These are phyloP conservation scores for Penicillium samsonianum DNA, from an alignment of 495 filamentous ascomycete genomes.

Conservation along the genomic window DNA sequence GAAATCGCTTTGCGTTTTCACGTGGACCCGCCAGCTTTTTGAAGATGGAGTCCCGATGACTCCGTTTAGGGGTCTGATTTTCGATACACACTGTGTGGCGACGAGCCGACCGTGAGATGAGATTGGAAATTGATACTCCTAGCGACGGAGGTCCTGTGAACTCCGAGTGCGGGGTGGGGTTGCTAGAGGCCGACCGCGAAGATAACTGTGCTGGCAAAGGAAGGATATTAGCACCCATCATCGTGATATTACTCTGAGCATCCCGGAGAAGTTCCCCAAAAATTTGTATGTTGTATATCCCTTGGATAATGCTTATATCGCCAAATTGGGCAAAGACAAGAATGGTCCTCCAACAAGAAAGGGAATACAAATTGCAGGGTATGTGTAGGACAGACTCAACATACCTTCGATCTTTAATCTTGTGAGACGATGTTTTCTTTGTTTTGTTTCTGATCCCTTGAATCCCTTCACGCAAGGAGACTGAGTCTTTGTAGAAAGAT, in stretches of 20 bases:
- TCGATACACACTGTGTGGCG: conserved; percentile 24
- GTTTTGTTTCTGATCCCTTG: conserved; percentile 15
- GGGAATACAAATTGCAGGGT: conserved; percentile 10
- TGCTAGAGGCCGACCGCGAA: conserved; percentile 30
- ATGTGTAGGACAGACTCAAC: conserved; percentile 8
- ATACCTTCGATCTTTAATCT: conserved; percentile 9
- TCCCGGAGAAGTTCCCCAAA: conserved; percentile 13
- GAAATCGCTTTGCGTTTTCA: conserved; percentile 53
- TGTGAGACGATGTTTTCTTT: conserved; percentile 3
- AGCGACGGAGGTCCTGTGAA: conserved; percentile 22
- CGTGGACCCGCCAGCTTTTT: conserved; percentile 50
- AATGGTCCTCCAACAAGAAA: conserved; percentile 8
- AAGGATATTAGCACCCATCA: conserved; percentile 40
- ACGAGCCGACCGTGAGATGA: conserved; percentile 32
- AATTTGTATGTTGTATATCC: conserved; percentile 14
- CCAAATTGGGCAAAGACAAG: conserved; percentile 7
- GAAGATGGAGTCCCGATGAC: conserved; percentile 37
- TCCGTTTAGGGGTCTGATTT: conserved; percentile 31
- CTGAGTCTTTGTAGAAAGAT: conserved; percentile 26
- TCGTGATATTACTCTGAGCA: conserved; percentile 24
- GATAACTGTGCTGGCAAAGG: conserved; percentile 29
- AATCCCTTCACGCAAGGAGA: conserved; percentile 28
- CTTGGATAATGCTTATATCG: background rate
- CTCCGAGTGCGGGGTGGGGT: conserved; percentile 25
- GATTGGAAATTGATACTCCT: conserved; percentile 24